Conservation (phyloP, 257 asterid genomes). For the Leptodermis oblonga region DNA sequence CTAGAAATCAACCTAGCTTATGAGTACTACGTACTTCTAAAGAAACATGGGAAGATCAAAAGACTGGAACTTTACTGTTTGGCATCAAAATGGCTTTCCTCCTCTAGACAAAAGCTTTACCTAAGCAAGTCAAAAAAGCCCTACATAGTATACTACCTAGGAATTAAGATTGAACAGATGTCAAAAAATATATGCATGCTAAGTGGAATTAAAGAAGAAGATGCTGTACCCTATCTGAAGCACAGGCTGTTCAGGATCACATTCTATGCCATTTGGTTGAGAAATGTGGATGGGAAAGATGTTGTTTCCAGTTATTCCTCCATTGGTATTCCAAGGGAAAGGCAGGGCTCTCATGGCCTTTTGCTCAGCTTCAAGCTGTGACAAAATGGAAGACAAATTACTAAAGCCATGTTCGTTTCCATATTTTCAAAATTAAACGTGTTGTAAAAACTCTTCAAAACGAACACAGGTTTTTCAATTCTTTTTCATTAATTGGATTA, state of each 20-base stretch:
- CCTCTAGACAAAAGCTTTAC: too few species aligned
- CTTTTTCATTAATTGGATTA: background rate
- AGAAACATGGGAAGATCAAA: too few species aligned
- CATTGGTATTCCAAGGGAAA: slow-evolving; percentile 45
- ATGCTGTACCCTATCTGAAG: slow-evolving; percentile 69
- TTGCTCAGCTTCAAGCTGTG: slow-evolving; percentile 58
- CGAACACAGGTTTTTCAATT: background rate
- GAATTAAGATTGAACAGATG: too few species aligned
- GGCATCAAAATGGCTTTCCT: too few species aligned
- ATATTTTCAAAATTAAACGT: background rate
- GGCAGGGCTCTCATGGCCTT: slow-evolving; percentile 22
- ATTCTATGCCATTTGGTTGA: slow-evolving; percentile 46
- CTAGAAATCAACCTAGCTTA: too few species aligned
- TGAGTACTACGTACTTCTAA: too few species aligned
- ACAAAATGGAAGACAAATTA: slow-evolving; percentile 9
- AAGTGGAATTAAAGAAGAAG: too few species aligned
- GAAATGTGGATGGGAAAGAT: slow-evolving; percentile 37
- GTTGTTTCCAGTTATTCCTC: slow-evolving; percentile 37
- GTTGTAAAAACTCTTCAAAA: too few species aligned
- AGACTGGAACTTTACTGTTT: too few species aligned
- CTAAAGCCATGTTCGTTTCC: background rate
- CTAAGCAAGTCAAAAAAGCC: too few species aligned
- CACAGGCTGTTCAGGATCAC: slow-evolving; percentile 47
- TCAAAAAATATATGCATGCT: too few species aligned
- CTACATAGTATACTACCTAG: too few species aligned